These are phyloP conservation scores for Globisporangium megalacanthum DNA, from an alignment of 352 stramenopile genomes.

Conservation along the genomic window DNA sequence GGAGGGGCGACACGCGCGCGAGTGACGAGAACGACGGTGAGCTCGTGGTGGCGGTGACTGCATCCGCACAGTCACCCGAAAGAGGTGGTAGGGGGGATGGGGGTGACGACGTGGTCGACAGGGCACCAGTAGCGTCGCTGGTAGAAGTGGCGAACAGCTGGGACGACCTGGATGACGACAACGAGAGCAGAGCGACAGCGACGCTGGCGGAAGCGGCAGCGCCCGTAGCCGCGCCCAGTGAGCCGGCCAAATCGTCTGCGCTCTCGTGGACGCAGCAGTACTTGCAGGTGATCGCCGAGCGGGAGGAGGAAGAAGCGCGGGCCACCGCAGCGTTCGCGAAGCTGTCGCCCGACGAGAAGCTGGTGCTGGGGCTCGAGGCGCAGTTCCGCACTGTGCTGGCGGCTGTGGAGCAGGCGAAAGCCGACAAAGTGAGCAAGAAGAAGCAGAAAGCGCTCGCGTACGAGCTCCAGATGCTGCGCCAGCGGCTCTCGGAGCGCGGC, in stretches of 20 bases:
- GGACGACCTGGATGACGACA: conserved; percentile 20
- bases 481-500: conserved; percentile 12
- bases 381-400: conserved; percentile 36
- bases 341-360: conserved; percentile 29
- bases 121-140: background rate
- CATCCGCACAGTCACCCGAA: background rate
- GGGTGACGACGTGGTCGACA: background rate
- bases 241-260: conserved; percentile 15
- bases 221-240: conserved; percentile 10
- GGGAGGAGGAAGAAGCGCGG: conserved; percentile 35
- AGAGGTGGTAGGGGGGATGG: background rate
- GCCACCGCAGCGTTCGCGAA: conserved; percentile 20
- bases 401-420: conserved; percentile 30
- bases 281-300: conserved; percentile 44
- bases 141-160: conserved; percentile 18
- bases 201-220: background rate
- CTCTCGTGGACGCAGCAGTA: conserved; percentile 78
- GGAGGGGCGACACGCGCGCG: background rate
- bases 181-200: background rate
- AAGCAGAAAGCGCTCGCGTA: conserved; percentile 21
- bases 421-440: conserved; percentile 52
- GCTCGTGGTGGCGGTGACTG: conserved; percentile 31
- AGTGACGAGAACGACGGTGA: conserved; percentile 18
- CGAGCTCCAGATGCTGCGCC: conserved; percentile 15
- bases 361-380: conserved; percentile 41